Evolutionary conservation across 163 green algal genomes (phyloP).

Genomic region (Chlamydomonas reinhardtii): DNA sequence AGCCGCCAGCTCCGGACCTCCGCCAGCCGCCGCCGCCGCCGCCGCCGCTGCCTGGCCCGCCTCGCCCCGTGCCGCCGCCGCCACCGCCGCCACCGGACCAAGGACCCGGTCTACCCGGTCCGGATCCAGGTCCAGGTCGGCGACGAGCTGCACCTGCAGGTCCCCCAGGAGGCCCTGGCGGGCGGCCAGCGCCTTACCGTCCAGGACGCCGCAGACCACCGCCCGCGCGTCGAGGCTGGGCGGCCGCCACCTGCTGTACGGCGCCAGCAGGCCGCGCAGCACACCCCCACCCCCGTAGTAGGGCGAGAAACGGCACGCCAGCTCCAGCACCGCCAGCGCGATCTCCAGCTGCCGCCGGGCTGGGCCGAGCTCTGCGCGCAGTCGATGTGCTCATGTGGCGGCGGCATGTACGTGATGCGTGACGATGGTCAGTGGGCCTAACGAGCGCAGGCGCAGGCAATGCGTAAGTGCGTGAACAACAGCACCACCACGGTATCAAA

Average conservation of each 20-base stretch:
- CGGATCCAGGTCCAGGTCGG: neutral
- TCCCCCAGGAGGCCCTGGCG: neutral
- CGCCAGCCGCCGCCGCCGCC: too few species aligned
- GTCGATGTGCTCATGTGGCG: too few species aligned
- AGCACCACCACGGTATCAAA: too few species aligned
- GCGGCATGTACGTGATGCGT: too few species aligned
- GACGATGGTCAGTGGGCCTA: too few species aligned
- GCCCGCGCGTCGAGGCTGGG: neutral
- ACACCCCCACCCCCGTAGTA: neutral
- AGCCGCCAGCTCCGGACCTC: too few species aligned
- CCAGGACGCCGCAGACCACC: neutral
- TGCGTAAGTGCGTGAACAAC: too few species aligned
- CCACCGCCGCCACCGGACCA: too few species aligned
- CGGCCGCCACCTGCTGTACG: neutral
- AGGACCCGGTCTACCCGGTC: too few species aligned
- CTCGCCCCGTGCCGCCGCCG: too few species aligned
- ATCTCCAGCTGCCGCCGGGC: neutral
- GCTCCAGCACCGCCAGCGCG: neutral
- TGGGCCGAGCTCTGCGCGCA: neutral
- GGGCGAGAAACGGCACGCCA: neutral
- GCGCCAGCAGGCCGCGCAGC: neutral
- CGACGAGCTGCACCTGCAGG: neutral
- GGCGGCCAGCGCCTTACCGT: neutral
- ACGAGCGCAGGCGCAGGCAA: too few species aligned
- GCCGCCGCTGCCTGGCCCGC: too few species aligned